Evolutionary conservation across 176 grass and related monocot species (phyloP).

Genomic region (bread wheat (Triticum aestivum)): IWGSC_CS_RefSeq_v2.1 NC_057802.1:573209146-573209645

Average conservation of each 20-base stretch:
- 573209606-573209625: too few relatives aligned
- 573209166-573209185: neutral
- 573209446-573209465: constrained; percentile 31
- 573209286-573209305: too few relatives aligned
- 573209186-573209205: neutral
- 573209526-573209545: constrained; percentile 34
- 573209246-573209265: neutral
- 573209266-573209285: neutral
- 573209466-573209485: constrained; percentile 1
- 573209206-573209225: neutral
- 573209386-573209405: constrained; percentile 4
- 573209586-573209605: neutral
- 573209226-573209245: constrained; percentile 18
- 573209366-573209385: neutral
- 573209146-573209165: neutral
- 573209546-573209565: neutral
- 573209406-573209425: too few relatives aligned
- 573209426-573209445: neutral
- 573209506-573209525: constrained; percentile 2
- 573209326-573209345: constrained; percentile 12
- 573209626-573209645: too few relatives aligned
- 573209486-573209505: constrained; percentile 40
- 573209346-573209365: constrained; percentile 33
- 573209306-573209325: too few relatives aligned
- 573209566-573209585: neutral